These are phyloP conservation scores for Trypanosoma mega DNA, from an alignment of 208 protist species.

Conservation along the genomic window DNA sequence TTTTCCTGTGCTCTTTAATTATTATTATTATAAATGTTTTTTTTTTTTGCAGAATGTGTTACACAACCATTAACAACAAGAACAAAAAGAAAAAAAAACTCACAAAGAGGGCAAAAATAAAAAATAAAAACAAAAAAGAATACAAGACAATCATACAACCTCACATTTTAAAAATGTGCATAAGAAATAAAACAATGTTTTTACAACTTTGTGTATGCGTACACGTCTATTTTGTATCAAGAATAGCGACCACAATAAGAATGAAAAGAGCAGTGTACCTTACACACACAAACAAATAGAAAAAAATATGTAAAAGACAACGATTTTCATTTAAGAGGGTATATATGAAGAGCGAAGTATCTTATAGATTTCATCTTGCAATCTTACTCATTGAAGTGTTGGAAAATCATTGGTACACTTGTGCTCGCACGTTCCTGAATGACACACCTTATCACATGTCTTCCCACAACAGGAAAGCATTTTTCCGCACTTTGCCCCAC, in stretches of 20 bases:
- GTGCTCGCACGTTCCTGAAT: constrained; percentile 72
- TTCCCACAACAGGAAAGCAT: constrained; percentile 69
- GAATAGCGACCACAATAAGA: too few species aligned
- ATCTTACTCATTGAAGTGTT: neutral
- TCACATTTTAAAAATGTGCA: neutral
- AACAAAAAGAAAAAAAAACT: constrained; percentile 11
- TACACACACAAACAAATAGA: neutral
- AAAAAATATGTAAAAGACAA: constrained; percentile 5
- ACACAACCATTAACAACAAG: neutral
- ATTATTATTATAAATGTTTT: neutral
- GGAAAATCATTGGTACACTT: constrained; percentile 41
- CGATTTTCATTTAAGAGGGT: too few species aligned
- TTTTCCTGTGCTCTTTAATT: too few species aligned
- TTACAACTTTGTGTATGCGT: too few species aligned
- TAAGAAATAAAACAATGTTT: too few species aligned
- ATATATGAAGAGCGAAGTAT: too few species aligned
- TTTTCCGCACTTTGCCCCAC: constrained; percentile 78
- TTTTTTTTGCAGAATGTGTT: neutral
- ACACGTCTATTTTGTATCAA: too few species aligned
- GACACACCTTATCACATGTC: constrained; percentile 67
- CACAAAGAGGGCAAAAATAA: too few species aligned
- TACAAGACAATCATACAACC: neutral
- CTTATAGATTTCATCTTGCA: neutral
- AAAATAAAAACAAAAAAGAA: neutral
- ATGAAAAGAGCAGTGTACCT: too few species aligned